Conservation (phyloP, 2,329 filamentous ascomycete species). For the Trichophyton verrucosum region DNA sequence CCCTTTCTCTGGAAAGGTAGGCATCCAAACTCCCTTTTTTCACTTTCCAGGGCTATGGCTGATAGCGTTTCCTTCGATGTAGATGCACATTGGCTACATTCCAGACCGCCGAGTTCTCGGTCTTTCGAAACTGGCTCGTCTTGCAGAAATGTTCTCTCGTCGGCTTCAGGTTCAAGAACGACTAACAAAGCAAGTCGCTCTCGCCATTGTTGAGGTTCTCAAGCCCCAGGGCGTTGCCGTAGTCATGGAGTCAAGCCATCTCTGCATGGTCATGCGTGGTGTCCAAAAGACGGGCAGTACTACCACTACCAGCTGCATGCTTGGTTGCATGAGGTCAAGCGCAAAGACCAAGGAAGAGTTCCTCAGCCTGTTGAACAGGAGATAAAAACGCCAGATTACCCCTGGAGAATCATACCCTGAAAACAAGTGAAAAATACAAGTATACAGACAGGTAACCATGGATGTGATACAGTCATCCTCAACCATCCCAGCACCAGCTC, state of each 20-base stretch:
- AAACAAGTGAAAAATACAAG: not conserved
- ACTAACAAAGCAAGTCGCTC: constrained; percentile 87
- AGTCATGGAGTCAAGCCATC: constrained; percentile 90
- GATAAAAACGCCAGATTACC: constrained; percentile 19
- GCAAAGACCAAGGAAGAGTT: constrained; percentile 96
- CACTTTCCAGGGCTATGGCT: not conserved
- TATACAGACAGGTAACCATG: not conserved
- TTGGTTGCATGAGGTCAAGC: constrained; percentile 87
- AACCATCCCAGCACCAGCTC: not conserved
- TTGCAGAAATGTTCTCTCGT: constrained; percentile 93
- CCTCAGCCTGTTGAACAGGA: constrained; percentile 60
- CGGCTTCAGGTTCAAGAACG: constrained; percentile 92
- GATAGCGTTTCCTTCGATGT: constrained; percentile 10
- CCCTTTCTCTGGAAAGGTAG: constrained; percentile 85
- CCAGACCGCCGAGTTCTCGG: constrained; percentile 83
- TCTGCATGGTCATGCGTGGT: constrained; percentile 99
- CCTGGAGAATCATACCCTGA: not conserved
- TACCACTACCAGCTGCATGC: constrained; percentile 91
- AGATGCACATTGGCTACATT: constrained; percentile 99
- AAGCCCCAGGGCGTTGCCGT: constrained; percentile 91
- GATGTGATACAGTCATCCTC: constrained; percentile 3
- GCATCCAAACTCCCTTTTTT: not conserved
- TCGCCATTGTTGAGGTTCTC: constrained; percentile 84
- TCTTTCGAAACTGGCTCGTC: constrained; percentile 86
- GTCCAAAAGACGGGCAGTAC: constrained; percentile 79